Conservation (phyloP, 148 eudicot genomes). For the Beta vulgaris region DNA sequence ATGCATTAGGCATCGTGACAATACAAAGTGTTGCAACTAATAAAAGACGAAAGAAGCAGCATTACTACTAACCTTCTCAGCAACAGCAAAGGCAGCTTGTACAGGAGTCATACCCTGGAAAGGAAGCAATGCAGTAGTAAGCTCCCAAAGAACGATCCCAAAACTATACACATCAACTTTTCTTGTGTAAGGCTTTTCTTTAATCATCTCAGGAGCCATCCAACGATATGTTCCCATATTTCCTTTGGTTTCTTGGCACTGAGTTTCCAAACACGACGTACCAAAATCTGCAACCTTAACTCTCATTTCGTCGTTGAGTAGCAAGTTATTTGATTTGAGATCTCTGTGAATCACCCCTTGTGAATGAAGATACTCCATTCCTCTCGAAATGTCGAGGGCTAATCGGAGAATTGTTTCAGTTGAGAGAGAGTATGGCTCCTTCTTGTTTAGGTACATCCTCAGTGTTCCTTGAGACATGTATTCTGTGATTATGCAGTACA, state of each 20-base stretch:
- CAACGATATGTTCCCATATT: constrained; percentile 97
- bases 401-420: constrained; percentile 73
- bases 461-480: constrained; percentile 99
- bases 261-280: constrained; percentile 91
- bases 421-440: constrained; percentile 93
- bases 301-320: constrained; percentile 91
- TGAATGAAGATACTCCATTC: constrained; percentile 95
- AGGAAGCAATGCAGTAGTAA: constrained; percentile 91
- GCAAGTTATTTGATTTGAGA: constrained; percentile 83
- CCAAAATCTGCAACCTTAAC: constrained; percentile 98
- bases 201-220: constrained; percentile 99
- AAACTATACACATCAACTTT: constrained; percentile 96
- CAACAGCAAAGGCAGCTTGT: constrained; percentile 95
- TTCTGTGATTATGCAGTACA: constrained; percentile 92
- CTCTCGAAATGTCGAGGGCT: constrained; percentile 94
- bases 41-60: no score
- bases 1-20: no score
- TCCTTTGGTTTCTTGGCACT: constrained; percentile 74
- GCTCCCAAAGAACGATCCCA: constrained; percentile 97
- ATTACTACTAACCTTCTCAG: constrained; percentile 65
- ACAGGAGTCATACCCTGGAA: constrained; percentile 99
- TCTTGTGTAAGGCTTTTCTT: constrained; percentile 76
- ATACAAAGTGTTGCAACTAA: no score
- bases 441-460: constrained; percentile 96
- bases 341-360: constrained; percentile 98